Conservation (phyloP, 148 eudicot genomes). For the Silene latifolia region DNA sequence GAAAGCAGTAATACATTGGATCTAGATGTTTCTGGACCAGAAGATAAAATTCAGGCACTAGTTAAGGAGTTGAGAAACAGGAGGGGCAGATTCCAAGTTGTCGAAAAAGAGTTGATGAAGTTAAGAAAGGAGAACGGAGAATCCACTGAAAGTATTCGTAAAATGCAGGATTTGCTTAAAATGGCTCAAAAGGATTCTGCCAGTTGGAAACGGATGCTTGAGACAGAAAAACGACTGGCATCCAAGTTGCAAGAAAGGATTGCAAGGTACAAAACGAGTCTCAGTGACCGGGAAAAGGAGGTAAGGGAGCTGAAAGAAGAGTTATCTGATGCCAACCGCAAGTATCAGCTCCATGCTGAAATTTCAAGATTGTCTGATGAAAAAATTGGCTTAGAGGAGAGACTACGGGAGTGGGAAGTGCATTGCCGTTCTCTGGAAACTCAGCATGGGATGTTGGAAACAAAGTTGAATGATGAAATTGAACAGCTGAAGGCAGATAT, state of each 20-base stretch:
- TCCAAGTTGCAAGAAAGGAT: conserved; percentile 65
- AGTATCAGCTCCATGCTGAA: conserved; percentile 58
- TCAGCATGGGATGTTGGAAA: conserved; percentile 37
- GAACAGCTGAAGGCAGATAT: conserved; percentile 45
- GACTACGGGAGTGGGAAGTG: conserved; percentile 64
- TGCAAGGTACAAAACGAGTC: conserved; percentile 69
- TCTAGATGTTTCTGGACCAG: conserved; percentile 35
- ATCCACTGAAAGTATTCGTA: conserved; percentile 33
- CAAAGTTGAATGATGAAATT: conserved; percentile 48
- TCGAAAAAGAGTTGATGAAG: conserved; percentile 48
- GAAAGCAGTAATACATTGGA: conserved; percentile 29
- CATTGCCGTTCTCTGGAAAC: conserved; percentile 54
- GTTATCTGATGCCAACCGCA: conserved; percentile 57
- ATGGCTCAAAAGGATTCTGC: conserved; percentile 55
- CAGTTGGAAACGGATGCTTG: conserved; percentile 54
- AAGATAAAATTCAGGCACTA: conserved; percentile 30
- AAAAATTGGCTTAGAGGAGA: conserved; percentile 49
- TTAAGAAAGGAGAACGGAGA: conserved; percentile 54
- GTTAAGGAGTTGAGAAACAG: conserved; percentile 46
- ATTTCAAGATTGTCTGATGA: conserved; percentile 55
- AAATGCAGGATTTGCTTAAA: conserved; percentile 54
- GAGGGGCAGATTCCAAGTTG: conserved; percentile 42
- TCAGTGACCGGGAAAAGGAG: conserved; percentile 75
- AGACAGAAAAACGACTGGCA: conserved; percentile 57
- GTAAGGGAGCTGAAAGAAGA: conserved; percentile 68